Base-by-base conservation (phyloP, 768 basidiomycete genomes). In the Boletus bicolor region DNA sequence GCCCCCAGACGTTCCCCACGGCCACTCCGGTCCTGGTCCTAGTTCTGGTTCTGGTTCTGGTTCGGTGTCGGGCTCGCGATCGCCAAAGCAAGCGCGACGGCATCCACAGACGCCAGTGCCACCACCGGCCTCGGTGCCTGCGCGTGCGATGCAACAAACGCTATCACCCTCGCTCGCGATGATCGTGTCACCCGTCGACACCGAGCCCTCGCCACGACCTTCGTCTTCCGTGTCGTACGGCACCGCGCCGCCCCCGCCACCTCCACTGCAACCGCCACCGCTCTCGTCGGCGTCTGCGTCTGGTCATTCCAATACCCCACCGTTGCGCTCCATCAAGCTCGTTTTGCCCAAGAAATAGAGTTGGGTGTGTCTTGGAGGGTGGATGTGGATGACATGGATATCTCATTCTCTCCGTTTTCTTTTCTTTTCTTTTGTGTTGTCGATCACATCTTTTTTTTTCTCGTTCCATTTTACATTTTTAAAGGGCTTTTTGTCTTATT, bases 81-180 rank as follows among this genome's bases (percentile, higher is more conserved):
- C 70, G 17, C 70, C 70, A 14, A 72, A 72, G 61, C 70, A 68
- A 35, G 66, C 69, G 41, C 67, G 70, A 44, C 68, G 68, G n/a
- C 60, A 72, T 41, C 72, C 66, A 6, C 72, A 73, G 53, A 72
- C 70, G 5, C 70, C 70, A 3, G 66, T 73, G 30, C 62, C n/a
- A 8, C 70, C 61, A 8, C 59, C 66, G 3, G 57, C 64, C 7
- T 55, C 61, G 21, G 64, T 60, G 19, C 66, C 66, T 49, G 55
- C 66, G 14, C 72, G 70, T 14, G 66, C 68, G 51, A 66, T 72
- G 70, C 70, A 71, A 47, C 69, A 71, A 19, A 72, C 70, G 32
- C 60, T 71, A 3, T 71, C 70, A 6, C 70, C 70, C 12, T 71
- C 70, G 7, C 66, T 72, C 8, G 70, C 70, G 10, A 72, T 73